phyloP scores from a whole-genome alignment of 768 basidiomycete genomes.

The Tulasnella sp. region DNA sequence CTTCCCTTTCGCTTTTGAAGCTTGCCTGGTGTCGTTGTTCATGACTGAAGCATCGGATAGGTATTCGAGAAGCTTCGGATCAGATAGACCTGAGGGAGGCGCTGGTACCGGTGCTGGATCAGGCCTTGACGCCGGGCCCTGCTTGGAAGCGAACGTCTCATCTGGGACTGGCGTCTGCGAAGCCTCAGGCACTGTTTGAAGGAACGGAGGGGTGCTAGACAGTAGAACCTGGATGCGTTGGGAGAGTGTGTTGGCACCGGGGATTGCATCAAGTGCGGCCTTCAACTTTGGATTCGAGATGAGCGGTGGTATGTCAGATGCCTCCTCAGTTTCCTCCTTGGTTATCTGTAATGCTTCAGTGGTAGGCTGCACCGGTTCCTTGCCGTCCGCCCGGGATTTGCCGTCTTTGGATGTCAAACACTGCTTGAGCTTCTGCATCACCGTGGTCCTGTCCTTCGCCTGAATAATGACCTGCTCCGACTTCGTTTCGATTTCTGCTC shows the following conservation, averaged over 20 bases:
- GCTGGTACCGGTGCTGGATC: neutral
- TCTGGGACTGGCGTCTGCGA: no score
- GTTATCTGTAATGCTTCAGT: no score
- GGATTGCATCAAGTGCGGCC: neutral
- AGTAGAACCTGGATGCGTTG: constrained; percentile 9
- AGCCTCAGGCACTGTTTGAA: constrained; percentile 22
- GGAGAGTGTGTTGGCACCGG: constrained; percentile 6
- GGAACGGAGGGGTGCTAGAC: constrained; percentile 17
- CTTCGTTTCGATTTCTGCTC: neutral
- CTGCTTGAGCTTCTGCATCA: constrained; percentile 6
- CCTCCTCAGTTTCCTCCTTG: neutral
- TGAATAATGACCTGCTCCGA: neutral
- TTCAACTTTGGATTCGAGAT: neutral
- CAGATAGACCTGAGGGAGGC: constrained; percentile 30
- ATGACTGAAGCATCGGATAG: constrained; percentile 51
- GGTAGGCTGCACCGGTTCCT: neutral
- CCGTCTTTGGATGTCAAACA: neutral
- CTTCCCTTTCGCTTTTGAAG: constrained; percentile 32
- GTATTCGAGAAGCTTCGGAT: constrained; percentile 38
- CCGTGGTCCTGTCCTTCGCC: neutral
- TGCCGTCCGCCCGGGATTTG: neutral
- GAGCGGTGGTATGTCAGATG: neutral
- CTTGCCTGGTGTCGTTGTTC: constrained; percentile 41
- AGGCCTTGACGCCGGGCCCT: neutral
- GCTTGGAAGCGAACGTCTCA: no score